Evolutionary conservation across 495 filamentous ascomycete species (phyloP).

Genomic region (Bombardia bombarda): DNA sequence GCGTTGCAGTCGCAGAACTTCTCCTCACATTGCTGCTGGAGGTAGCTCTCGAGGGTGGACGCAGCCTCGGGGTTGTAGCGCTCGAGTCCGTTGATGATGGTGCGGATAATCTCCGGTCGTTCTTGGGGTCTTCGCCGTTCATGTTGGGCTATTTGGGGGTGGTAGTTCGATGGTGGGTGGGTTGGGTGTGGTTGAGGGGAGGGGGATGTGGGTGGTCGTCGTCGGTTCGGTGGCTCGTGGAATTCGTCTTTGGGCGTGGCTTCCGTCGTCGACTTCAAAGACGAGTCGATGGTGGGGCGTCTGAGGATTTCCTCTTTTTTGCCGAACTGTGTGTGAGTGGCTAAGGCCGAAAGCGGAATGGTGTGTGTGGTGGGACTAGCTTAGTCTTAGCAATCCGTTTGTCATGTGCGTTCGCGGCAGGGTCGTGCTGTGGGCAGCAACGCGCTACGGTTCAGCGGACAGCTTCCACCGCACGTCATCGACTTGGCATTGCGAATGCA

Average conservation of each 20-base stretch:
- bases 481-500: too few relatives aligned
- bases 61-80: slow-evolving; percentile 98
- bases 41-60: slow-evolving; percentile 87
- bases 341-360: slow-evolving; percentile 13
- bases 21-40: slow-evolving; percentile 89
- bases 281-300: slow-evolving; percentile 23
- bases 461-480: too few relatives aligned
- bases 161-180: slow-evolving; percentile 5
- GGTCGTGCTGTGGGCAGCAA: slow-evolving; percentile 8
- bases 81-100: slow-evolving; percentile 90
- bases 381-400: neutral
- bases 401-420: slow-evolving; percentile 24
- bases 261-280: slow-evolving; percentile 14
- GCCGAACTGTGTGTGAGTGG: slow-evolving; percentile 15
- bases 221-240: neutral
- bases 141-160: slow-evolving; percentile 31
- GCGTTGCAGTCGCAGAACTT: slow-evolving; percentile 91
- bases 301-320: slow-evolving; percentile 15
- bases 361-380: slow-evolving; percentile 6
- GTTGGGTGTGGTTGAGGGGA: neutral
- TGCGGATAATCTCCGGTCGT: slow-evolving; percentile 81
- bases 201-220: slow-evolving; percentile 1
- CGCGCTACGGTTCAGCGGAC: neutral
- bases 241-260: slow-evolving; percentile 12
- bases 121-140: slow-evolving; percentile 51